Conservation (phyloP, 345 rosid species). For the Syzygium grande region DNA sequence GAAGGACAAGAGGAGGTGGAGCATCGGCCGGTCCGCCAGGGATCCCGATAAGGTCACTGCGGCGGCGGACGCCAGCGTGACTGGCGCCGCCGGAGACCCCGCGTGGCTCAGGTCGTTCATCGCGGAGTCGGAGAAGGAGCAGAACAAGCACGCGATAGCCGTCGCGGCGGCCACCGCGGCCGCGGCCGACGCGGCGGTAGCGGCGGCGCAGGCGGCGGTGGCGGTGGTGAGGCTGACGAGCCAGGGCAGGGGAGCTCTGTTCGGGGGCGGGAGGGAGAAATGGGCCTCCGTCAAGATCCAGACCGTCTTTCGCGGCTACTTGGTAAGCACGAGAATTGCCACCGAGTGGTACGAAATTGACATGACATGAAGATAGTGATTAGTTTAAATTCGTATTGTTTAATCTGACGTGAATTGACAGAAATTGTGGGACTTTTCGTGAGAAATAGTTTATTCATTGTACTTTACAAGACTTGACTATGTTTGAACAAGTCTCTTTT, state of each 20-base stretch:
- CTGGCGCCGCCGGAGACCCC: slow-evolving; percentile 5
- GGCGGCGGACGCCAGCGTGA: not conserved
- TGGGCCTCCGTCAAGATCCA: slow-evolving; percentile 59
- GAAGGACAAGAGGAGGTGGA: slow-evolving; percentile 47
- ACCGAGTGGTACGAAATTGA: not conserved
- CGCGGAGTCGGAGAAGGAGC: slow-evolving; percentile 42
- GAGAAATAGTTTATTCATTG: not conserved
- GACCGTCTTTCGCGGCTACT: slow-evolving; percentile 50
- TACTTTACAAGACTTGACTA: not conserved
- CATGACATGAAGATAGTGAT: not conserved
- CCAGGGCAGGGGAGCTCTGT: slow-evolving; percentile 28
- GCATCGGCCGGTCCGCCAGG: slow-evolving; percentile 35
- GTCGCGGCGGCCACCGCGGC: slow-evolving; percentile 52
- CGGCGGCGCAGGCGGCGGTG: slow-evolving; percentile 52
- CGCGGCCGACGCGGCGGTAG: slow-evolving; percentile 58
- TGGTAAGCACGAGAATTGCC: slow-evolving; percentile 30
- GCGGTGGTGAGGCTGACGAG: slow-evolving; percentile 50
- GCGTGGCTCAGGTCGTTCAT: slow-evolving; percentile 35
- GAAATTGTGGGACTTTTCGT: not conserved
- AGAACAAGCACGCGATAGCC: slow-evolving; percentile 55
- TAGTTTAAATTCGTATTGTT: not conserved
- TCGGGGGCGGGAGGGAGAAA: slow-evolving; percentile 20
- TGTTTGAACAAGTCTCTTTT: not conserved
- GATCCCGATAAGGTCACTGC: not conserved
- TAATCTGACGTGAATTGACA: not conserved